phyloP scores from a whole-genome alignment of 257 asterid genomes.

The Solanum pimpinellifolium region DNA sequence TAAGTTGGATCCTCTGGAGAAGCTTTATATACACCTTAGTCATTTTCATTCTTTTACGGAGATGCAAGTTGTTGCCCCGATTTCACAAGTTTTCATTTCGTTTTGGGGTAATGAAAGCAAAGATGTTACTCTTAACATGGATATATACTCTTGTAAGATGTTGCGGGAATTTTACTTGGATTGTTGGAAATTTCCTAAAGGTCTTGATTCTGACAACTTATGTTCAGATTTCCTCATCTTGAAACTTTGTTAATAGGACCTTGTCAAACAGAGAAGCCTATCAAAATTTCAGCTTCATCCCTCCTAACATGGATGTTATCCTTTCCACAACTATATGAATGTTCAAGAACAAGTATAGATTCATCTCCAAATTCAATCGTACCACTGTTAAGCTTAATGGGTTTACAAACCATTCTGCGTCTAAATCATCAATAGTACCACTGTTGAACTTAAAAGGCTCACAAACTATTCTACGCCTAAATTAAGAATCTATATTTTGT shows the following conservation, averaged over 20 bases:
- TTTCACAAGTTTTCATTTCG: too few species aligned
- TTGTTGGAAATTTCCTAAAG: not conserved
- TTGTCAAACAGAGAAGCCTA: not conserved
- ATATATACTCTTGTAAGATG: not conserved
- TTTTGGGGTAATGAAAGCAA: too few species aligned
- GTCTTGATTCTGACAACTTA: not conserved
- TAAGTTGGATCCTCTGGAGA: not conserved
- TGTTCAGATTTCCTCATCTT: not conserved
- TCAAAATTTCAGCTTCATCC: not conserved
- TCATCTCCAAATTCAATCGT: not conserved
- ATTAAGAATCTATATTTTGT: too few species aligned
- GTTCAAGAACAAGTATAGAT: not conserved
- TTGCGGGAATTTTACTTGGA: not conserved
- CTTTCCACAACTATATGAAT: not conserved
- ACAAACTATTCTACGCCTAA: too few species aligned
- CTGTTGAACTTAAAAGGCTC: too few species aligned
- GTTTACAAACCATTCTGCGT: too few species aligned
- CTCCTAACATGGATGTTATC: not conserved
- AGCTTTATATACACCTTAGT: too few species aligned
- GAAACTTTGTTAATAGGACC: not conserved
- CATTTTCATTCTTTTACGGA: too few species aligned
- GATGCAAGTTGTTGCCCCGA: not conserved
- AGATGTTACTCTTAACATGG: too few species aligned
- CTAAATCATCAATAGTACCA: too few species aligned
- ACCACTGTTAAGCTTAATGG: too few species aligned